Conservation (phyloP, 805 yeast genomes). For the Candida sanyiensis region DNA sequence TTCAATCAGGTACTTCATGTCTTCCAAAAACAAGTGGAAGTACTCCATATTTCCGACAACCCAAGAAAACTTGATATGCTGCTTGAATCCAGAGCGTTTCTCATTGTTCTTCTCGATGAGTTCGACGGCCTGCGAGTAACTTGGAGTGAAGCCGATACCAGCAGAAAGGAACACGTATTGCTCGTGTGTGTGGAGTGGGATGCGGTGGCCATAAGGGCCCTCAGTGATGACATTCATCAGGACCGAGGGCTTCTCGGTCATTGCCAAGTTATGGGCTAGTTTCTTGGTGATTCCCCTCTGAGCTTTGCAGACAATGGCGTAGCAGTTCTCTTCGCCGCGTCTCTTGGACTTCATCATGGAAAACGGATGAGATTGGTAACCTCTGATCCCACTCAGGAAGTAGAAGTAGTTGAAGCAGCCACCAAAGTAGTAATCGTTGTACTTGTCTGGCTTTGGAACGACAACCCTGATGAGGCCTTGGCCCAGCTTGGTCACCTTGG, state of each 20-base stretch:
- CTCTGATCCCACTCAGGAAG: constrained; percentile 36
- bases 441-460: constrained; percentile 37
- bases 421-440: constrained; percentile 38
- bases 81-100: constrained; percentile 8
- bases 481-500: constrained; percentile 29
- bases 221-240: constrained; percentile 41
- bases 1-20: constrained; percentile 32
- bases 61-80: constrained; percentile 53
- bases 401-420: constrained; percentile 53
- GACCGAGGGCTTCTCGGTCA: constrained; percentile 28
- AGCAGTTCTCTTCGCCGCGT: constrained; percentile 24
- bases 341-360: constrained; percentile 43
- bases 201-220: constrained; percentile 56
- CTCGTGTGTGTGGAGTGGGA: constrained; percentile 34
- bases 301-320: constrained; percentile 41
- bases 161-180: constrained; percentile 40
- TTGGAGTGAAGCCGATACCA: constrained; percentile 50
- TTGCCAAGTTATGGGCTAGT: constrained; percentile 30
- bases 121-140: constrained; percentile 36
- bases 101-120: constrained; percentile 17
- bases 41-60: constrained; percentile 47
- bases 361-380: constrained; percentile 69
- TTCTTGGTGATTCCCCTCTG: constrained; percentile 52
- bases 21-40: constrained; percentile 42
- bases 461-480: constrained; percentile 37